Conservation (phyloP, 2,329 filamentous ascomycete genomes). For the Nothomitra cinnamomea region DNA sequence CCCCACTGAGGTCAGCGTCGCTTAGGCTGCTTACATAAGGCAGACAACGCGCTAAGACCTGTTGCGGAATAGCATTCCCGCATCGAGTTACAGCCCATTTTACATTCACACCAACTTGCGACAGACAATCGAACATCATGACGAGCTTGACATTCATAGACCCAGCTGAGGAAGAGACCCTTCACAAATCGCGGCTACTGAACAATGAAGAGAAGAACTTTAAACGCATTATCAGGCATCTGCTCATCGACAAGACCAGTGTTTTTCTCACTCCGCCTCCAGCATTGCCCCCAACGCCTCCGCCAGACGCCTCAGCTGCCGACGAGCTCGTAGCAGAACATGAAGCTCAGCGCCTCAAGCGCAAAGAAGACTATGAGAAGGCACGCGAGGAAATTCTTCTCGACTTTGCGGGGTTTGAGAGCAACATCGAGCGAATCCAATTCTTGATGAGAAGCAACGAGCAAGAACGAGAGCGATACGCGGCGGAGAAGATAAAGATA, state of each 20-base stretch:
- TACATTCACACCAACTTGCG: background rate
- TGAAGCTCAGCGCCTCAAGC: constrained; percentile 25
- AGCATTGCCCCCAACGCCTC: constrained; percentile 41
- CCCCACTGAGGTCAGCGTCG: background rate
- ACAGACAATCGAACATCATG: background rate
- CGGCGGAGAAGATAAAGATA: constrained; percentile 63
- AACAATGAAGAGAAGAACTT: constrained; percentile 88
- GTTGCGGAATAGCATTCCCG: background rate
- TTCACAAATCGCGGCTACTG: constrained; percentile 75
- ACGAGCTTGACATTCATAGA: constrained; percentile 1
- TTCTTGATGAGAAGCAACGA: constrained; percentile 72
- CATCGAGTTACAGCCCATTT: background rate
- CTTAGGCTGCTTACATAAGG: background rate
- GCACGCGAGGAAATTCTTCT: constrained; percentile 72
- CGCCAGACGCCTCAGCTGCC: constrained; percentile 37
- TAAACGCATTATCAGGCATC: constrained; percentile 68
- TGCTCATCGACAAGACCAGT: constrained; percentile 45
- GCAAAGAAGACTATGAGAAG: constrained; percentile 36
- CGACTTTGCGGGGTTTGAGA: constrained; percentile 79
- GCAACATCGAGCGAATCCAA: constrained; percentile 72
- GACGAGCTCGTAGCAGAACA: constrained; percentile 23
- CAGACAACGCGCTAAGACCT: background rate
- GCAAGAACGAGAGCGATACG: constrained; percentile 69
- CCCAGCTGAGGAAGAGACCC: constrained; percentile 37
- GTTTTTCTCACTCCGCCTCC: background rate